Evolutionary conservation across 352 stramenopile species (phyloP).

Genomic region (Phytopythium delawarense): DNA sequence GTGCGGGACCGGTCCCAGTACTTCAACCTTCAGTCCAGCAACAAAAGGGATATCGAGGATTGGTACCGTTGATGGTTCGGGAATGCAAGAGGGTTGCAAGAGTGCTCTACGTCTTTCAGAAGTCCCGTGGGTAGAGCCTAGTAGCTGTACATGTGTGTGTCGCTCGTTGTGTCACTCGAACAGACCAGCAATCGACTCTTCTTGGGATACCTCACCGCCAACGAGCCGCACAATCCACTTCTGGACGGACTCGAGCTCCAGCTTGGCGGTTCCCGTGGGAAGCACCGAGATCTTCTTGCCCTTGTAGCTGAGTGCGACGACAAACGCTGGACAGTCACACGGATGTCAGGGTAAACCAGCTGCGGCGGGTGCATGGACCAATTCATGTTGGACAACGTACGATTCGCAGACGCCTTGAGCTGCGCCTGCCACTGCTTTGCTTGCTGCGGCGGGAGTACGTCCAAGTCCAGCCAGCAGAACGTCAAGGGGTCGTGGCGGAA

Average conservation of each 20-base stretch:
- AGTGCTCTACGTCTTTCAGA: not conserved
- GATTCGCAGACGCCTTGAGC: constrained; percentile 21
- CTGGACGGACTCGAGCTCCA: constrained; percentile 33
- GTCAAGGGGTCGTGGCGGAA: constrained; percentile 72
- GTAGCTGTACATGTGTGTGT: not conserved
- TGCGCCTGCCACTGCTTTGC: constrained; percentile 36
- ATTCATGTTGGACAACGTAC: constrained; percentile 20
- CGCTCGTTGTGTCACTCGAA: constrained; percentile 21
- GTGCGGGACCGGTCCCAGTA: constrained; percentile 20
- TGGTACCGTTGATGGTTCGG: not conserved
- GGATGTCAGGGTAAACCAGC: not conserved
- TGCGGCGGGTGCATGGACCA: not conserved
- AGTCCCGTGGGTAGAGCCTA: not conserved
- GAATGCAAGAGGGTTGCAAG: not conserved
- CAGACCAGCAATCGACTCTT: constrained; percentile 25
- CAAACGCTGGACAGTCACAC: constrained; percentile 30
- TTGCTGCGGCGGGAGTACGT: constrained; percentile 12
- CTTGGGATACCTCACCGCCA: constrained; percentile 54
- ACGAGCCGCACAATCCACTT: constrained; percentile 62
- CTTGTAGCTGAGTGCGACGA: constrained; percentile 51
- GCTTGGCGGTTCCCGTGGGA: constrained; percentile 6
- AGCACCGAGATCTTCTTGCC: constrained; percentile 63
- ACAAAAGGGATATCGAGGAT: not conserved
- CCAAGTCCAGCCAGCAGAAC: constrained; percentile 74
- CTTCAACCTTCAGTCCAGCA: constrained; percentile 7